Conservation (phyloP, 352 stramenopile genomes). For the Pythium phragmiticola region DNA sequence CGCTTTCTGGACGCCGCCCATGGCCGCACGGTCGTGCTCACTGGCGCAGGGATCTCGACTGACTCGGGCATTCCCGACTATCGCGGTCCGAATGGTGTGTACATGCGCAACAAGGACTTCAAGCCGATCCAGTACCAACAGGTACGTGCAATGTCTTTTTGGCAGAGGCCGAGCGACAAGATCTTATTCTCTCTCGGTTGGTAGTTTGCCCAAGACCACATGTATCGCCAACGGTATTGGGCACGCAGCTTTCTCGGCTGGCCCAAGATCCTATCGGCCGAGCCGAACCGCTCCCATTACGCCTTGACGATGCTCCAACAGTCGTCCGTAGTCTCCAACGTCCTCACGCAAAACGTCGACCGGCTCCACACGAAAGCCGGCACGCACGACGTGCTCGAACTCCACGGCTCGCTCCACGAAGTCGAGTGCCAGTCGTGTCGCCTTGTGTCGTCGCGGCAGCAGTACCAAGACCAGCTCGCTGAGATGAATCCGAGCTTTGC, state of each 20-base stretch:
- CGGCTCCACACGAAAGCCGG: constrained; percentile 91
- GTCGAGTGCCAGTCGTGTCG: constrained; percentile 84
- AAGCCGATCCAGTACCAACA: constrained; percentile 96
- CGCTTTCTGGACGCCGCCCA: constrained; percentile 53
- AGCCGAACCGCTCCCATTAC: constrained; percentile 89
- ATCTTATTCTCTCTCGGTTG: neutral
- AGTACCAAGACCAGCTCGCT: constrained; percentile 87
- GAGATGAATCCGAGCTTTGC: constrained; percentile 74
- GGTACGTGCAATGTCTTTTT: constrained; percentile 46
- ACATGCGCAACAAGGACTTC: constrained; percentile 92
- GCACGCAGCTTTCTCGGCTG: constrained; percentile 90
- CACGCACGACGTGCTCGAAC: constrained; percentile 87
- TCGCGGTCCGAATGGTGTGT: constrained; percentile 92
- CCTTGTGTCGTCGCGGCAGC: constrained; percentile 57
- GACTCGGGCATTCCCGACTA: constrained; percentile 98
- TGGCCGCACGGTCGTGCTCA: constrained; percentile 80
- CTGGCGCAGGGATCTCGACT: constrained; percentile 95
- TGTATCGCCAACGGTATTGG: constrained; percentile 92
- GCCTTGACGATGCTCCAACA: constrained; percentile 84
- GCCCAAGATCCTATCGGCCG: constrained; percentile 71
- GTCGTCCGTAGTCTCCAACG: constrained; percentile 38
- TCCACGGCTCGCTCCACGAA: constrained; percentile 92
- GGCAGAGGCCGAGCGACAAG: too few relatives aligned
- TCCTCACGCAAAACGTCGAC: constrained; percentile 99
- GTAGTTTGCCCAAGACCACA: constrained; percentile 63